Evolutionary conservation across 2,329 filamentous ascomycete genomes (phyloP), one percentile per base, ranked within the genome.

Genomic region (Cladosporium sp.): DNA sequence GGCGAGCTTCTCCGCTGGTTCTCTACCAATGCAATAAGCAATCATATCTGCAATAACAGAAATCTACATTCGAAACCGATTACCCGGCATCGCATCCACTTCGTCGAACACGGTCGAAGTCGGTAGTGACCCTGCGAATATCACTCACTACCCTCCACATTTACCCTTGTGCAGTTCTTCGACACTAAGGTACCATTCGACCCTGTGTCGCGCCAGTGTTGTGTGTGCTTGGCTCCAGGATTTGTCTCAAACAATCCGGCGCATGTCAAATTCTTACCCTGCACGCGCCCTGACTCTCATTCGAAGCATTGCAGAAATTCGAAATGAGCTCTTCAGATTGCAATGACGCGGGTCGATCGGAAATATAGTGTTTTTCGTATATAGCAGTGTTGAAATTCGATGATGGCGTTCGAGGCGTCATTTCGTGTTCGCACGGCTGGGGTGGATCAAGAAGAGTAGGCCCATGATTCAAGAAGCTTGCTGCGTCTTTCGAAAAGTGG

Each of bases 191-290:
- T n/a, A n/a, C n/a, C n/a, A 45, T 48, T n/a, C 8, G 25, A 8
- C 28, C 28, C 17, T 20, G 32, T n/a, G 34, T 50, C 47, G 47
- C 47, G 47, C 47, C 45, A 35, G 32, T 17, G 25, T 53, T 19
- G 36, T 20, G 15, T 44, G 20, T 37, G 40, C 40, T 37, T 32
- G 50, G n/a, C 28, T 28, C 19, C 35, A 35, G 40, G 39, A n/a
- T 55, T 32, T 45, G 52, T 55, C 52, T 55, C 52, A 47, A 47
- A 55, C 52, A 55, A 37, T 17, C 34, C 40, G 9, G 20, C 39
- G 42, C 32, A 28, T 24, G 40, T 17, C 17, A 47, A 36, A 13
- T 15, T 12, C 8, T n/a, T 47, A 10, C n/a, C n/a, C n/a, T n/a
- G n/a, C n/a, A n/a, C n/a, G n/a, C n/a, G n/a, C 19, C 40, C 40